Base-by-base conservation (phyloP, 2,329 filamentous ascomycete genomes). In the Beauveria scarabaeidicola region DNA sequence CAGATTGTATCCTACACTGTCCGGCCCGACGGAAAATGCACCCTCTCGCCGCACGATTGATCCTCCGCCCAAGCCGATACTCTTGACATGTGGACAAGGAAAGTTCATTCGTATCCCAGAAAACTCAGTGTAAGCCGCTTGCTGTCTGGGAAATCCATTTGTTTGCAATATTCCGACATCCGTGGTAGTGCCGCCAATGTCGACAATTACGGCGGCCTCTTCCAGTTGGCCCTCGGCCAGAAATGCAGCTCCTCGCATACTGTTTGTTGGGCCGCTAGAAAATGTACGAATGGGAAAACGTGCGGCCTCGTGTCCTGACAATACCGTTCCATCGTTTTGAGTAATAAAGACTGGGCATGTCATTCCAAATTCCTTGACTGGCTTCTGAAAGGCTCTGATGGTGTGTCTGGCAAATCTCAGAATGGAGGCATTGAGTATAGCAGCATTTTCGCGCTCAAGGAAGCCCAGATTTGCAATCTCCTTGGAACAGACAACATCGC, bases 181-280 rank as follows among this genome's bases (percentile, higher is more conserved):
- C 0, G 83, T 81, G 0, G 85, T 88, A 0, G 85, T 88, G 3
- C 85, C 85, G 0, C 85, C 85, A 57, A 88, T 81, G 65, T 88
- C 85, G 2, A 87, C 80, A 0, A 88, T 84, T 73, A 87, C 81
- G 64, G 78, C 71, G 0, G 73, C 70, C 58, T 77, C 71, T 2
- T 69, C 67, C 21, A 67, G 58, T n/a, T 71, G 62, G 3, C 67
- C 67, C 43, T 75, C 72, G 0, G 75, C 73, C 11, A 89, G 70
- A 59, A 85, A 86, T 0, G 84, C 85, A 2, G 84, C 84, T 1
- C 84, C 83, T 56, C 80, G 78, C 74, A 85, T 83, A 59, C 80
- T 84, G 66, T 87, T 87, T 0, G 84, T 86, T 2, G 84, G 81
- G 0, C 84, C 84, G 43, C 79, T 83, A 0, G 81, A 82, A 64